Percentiles rank a stretch among this genome's conserved stretches.
Conservation (phyloP, 148 eudicot genomes). For the Vaccinium darrowii region DNA sequence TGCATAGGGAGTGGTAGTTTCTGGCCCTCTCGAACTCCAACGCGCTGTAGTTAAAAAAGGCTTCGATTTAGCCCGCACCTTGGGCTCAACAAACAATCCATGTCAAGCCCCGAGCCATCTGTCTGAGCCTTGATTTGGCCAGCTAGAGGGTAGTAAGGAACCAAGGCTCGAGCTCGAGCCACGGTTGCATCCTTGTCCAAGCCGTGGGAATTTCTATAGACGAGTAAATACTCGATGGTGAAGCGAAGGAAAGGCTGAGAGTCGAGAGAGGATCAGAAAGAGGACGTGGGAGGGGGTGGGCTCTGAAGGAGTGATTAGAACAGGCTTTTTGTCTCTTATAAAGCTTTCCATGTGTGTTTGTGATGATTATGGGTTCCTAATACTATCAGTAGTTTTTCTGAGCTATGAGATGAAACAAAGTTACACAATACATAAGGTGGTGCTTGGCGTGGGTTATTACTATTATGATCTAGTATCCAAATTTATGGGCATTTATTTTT, state of each 20-base stretch:
- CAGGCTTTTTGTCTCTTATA: slow-evolving; percentile 52
- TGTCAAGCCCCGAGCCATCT: slow-evolving; percentile 46
- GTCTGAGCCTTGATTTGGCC: slow-evolving; percentile 52
- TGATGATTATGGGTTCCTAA: not conserved
- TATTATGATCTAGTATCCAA: too few relatives aligned
- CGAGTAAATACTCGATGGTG: slow-evolving; percentile 64
- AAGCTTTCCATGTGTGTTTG: slow-evolving; percentile 22
- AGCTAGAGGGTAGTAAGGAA: slow-evolving; percentile 68
- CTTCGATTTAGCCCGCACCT: slow-evolving; percentile 64
- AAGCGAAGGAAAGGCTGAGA: slow-evolving; percentile 77
- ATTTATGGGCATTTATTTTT: too few relatives aligned
- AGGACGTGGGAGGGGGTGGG: slow-evolving; percentile 53
- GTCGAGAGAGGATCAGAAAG: slow-evolving; percentile 63
- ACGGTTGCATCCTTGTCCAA: slow-evolving; percentile 21
- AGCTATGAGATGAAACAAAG: not conserved
- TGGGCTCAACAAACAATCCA: slow-evolving; percentile 49
- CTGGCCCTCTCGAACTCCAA: slow-evolving; percentile 47
- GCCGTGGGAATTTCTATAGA: slow-evolving; percentile 29
- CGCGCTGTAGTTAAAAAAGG: slow-evolving; percentile 32
- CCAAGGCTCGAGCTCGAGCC: slow-evolving; percentile 47
- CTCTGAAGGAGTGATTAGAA: slow-evolving; percentile 48
- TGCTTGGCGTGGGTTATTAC: too few relatives aligned
- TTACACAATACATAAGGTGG: not conserved
- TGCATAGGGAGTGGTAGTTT: too few relatives aligned
- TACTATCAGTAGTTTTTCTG: not conserved